Conservation (phyloP, 371 early-diverging fungal genomes). For the Mortierella sp. region DNA sequence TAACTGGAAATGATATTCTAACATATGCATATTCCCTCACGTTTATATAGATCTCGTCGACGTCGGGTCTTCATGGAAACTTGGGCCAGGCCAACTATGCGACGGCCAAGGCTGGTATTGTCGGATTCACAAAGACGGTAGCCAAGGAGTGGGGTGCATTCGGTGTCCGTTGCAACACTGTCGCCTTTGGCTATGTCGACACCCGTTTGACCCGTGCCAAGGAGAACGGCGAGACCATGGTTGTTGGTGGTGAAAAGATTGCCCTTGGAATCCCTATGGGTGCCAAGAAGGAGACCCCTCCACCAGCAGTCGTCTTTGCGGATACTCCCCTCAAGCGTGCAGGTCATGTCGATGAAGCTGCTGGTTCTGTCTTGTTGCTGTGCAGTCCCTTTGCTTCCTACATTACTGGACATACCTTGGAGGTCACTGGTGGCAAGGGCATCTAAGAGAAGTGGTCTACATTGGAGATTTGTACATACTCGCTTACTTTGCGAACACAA, state of each 20-base stretch:
- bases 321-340: constrained; percentile 76
- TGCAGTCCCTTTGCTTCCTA: constrained; percentile 74
- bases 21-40: not conserved
- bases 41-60: constrained; percentile 68
- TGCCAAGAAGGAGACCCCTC: constrained; percentile 55
- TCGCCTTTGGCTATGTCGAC: constrained; percentile 78
- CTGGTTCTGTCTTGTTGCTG: constrained; percentile 73
- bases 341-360: constrained; percentile 77
- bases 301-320: constrained; percentile 60
- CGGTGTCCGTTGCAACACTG: constrained; percentile 75
- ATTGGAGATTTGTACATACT: not conserved
- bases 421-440: constrained; percentile 80
- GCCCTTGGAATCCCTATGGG: constrained; percentile 76
- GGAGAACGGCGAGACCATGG: constrained; percentile 75
- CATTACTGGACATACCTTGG: constrained; percentile 75
- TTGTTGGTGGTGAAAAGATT: constrained; percentile 77
- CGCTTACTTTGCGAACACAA: not conserved
- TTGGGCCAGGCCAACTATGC: constrained; percentile 75
- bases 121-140: constrained; percentile 72
- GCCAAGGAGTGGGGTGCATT: constrained; percentile 75
- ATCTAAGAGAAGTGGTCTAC: constrained; percentile 61
- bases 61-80: constrained; percentile 79
- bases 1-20: not conserved
- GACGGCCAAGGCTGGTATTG: constrained; percentile 71
- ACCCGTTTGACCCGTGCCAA: constrained; percentile 80